Conservation (phyloP, 163 green algal species). For the Chlorella variabilis region DNA sequence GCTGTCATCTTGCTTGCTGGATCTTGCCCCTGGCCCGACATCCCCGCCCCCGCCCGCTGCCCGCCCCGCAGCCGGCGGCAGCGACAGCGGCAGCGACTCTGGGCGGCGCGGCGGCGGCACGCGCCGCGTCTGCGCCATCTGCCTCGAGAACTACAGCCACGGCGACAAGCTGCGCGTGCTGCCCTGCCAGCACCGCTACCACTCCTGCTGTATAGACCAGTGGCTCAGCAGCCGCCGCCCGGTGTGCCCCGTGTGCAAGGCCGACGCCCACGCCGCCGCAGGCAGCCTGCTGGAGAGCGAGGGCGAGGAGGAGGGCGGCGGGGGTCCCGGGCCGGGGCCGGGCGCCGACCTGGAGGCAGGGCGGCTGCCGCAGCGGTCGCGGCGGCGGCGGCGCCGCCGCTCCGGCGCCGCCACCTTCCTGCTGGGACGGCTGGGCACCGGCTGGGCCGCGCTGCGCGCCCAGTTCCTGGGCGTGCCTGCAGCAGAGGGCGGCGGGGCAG, state of each 20-base stretch:
- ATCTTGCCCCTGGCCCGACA: too few relatives aligned
- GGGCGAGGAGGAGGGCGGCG: not conserved
- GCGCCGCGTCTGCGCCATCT: constrained; percentile 78
- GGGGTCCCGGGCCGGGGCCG: not conserved
- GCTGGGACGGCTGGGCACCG: constrained; percentile 2
- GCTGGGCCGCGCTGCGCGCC: constrained; percentile 16
- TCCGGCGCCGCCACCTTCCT: not conserved
- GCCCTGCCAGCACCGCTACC: constrained; percentile 84
- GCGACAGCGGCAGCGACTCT: constrained; percentile 15
- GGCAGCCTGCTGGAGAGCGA: not conserved
- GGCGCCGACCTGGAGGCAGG: not conserved
- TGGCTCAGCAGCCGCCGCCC: constrained; percentile 72
- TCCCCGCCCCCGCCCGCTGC: not conserved
- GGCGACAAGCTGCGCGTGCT: constrained; percentile 83
- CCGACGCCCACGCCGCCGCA: constrained; percentile 51
- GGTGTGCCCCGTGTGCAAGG: constrained; percentile 84
- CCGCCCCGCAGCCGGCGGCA: not conserved
- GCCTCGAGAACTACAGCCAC: constrained; percentile 80
- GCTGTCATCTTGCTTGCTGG: too few relatives aligned
- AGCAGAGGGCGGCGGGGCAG: not conserved
- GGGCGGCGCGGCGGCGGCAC: constrained; percentile 62
- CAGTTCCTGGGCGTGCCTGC: not conserved
- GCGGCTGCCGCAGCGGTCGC: not conserved
- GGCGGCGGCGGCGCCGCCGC: not conserved
- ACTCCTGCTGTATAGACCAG: constrained; percentile 82